Base-by-base conservation (phyloP, 768 basidiomycete genomes). In the Kwoniella botswanensis region DNA sequence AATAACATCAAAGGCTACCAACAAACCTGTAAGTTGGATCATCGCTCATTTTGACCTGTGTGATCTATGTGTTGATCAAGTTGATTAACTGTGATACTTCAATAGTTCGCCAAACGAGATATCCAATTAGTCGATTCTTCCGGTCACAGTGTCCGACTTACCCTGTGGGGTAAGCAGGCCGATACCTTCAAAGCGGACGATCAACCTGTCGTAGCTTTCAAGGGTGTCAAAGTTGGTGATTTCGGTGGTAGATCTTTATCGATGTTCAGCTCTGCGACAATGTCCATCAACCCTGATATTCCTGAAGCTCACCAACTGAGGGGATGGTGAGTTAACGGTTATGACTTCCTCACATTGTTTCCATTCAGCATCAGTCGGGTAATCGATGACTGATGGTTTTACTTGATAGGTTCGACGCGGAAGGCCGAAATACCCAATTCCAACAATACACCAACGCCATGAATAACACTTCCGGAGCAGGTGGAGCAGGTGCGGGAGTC, bases 121-220 rank as follows among this genome's bases (percentile, higher is more conserved):
- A 85, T 99, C 62, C 90, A 88, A 0, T 84, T 99, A 43, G 95
- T 94, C 13, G 96, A 99, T 82, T 88, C 88, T 71, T 91, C 93
- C 7, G 88, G 88, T 44, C 93, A 86, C 77, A 88, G 90, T 17
- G 90, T 93, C 52, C 88, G 93, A 43, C 82, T 98, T 74, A 99
- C 96, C 3, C 86, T 98, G 41, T 99, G 96, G 97, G 97, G 96
- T 24, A 93, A 92, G 82, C 92, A 93, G 82, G 96, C 96, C 0
- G 93, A 98, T 81, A 87, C 88, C 52, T 98, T 89, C 81, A 82
- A 84, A n/a, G 84, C 86, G 5, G 85, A 87, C 12, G 86, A 86
- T 60, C 80, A 87, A 61, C 89, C 93, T 10, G 90, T 98, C 41
- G 87, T 95, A 73, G 96, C 96, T 4, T 93, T 95, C 88, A 97